These are phyloP conservation scores for Ceratocystis diversiconidia DNA, from an alignment of 2,329 filamentous ascomycete genomes.

Conservation along the genomic window DNA sequence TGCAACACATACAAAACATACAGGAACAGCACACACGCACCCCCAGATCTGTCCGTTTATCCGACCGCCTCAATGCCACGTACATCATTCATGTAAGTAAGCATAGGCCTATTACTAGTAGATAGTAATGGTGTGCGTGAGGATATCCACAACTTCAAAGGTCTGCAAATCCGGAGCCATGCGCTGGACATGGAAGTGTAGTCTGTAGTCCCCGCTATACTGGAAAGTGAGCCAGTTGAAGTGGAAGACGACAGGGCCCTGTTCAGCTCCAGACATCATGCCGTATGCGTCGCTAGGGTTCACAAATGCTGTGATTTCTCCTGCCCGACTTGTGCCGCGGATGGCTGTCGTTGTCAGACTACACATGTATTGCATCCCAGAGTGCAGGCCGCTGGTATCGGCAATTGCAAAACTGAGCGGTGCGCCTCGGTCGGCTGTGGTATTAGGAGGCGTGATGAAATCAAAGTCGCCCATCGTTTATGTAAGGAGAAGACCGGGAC, in stretches of 20 bases:
- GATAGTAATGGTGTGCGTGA: background rate
- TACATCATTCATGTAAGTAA: background rate
- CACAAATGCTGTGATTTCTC: background rate
- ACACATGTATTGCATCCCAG: background rate
- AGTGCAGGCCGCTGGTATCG: background rate
- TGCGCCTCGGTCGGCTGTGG: background rate
- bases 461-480: background rate
- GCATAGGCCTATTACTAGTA: background rate
- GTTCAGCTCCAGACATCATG: background rate
- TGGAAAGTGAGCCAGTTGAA: background rate
- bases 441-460: background rate
- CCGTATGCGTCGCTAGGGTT: background rate
- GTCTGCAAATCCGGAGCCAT: background rate
- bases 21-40: background rate
- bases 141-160: background rate
- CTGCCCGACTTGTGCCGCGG: background rate
- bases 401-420: background rate
- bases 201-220: background rate
- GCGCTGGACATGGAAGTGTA: background rate
- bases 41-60: background rate
- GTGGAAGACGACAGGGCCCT: background rate
- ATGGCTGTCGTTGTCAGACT: conserved; percentile 7
- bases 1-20: background rate
- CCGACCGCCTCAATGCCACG: background rate
- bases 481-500: background rate